Conservation (phyloP, 2,329 filamentous ascomycete species). For the Sclerotiophoma versabilis region DNA sequence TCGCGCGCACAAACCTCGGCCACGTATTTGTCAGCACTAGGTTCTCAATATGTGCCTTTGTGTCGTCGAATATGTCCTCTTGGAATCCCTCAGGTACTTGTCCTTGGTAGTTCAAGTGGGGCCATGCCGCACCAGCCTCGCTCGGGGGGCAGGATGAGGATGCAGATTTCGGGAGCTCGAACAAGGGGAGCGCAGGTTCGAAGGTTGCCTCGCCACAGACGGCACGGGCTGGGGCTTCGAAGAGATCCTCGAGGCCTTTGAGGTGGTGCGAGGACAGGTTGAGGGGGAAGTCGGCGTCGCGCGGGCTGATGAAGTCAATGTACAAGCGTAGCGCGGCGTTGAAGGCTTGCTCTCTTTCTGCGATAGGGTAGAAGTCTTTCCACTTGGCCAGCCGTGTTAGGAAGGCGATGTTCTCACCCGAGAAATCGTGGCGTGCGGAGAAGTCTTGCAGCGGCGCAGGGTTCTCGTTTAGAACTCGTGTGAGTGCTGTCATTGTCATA, state of each 20-base stretch:
- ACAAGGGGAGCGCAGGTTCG: slow-evolving; percentile 14
- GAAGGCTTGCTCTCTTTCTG: slow-evolving; percentile 6
- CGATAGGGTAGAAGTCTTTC: slow-evolving; percentile 2
- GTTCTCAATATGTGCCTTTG: slow-evolving; percentile 14
- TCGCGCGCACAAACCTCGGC: slow-evolving; percentile 26
- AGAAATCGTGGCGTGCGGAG: slow-evolving; percentile 24
- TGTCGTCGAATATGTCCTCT: slow-evolving; percentile 15
- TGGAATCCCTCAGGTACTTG: slow-evolving; percentile 6
- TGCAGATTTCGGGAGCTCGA: not conserved
- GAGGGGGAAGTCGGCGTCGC: slow-evolving; percentile 23
- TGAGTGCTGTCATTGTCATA: slow-evolving; percentile 17
- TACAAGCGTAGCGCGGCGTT: slow-evolving; percentile 20
- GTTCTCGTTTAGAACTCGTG: slow-evolving; percentile 19
- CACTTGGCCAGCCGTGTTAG: slow-evolving; percentile 13
- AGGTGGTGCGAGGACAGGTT: slow-evolving; percentile 20
- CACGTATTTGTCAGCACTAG: slow-evolving; percentile 26
- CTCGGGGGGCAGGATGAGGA: not conserved
- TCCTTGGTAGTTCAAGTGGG: not conserved
- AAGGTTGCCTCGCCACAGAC: slow-evolving; percentile 9
- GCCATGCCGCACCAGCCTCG: not conserved
- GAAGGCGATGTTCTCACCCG: slow-evolving; percentile 27
- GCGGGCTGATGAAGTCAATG: slow-evolving; percentile 19
- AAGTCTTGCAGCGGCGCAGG: slow-evolving; percentile 23
- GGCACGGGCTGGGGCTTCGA: slow-evolving; percentile 9
- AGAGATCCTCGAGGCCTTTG: slow-evolving; percentile 14